phyloP scores from a whole-genome alignment of 208 protist species.

The Trypanosoma caninum region DNA sequence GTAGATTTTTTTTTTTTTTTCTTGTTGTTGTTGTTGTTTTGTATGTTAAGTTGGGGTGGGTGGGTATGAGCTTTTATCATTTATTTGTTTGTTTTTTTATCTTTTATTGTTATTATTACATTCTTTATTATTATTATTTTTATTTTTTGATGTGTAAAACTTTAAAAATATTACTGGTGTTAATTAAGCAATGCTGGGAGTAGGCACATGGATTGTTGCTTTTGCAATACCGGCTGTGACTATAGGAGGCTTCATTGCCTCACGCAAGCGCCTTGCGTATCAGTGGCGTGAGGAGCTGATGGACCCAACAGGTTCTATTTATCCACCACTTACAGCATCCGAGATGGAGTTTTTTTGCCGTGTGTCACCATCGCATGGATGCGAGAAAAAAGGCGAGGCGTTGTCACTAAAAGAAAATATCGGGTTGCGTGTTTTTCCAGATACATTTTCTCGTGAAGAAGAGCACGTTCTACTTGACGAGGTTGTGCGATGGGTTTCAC shows the following conservation, averaged over 20 bases:
- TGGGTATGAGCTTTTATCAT: no score
- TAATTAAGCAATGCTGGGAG: conserved; percentile 52
- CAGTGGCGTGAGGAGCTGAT: conserved; percentile 87
- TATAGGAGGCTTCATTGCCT: conserved; percentile 65
- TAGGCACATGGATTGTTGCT: conserved; percentile 68
- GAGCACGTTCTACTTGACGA: conserved; percentile 58
- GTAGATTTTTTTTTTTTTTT: not conserved
- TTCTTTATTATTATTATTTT: not conserved
- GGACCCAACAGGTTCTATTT: conserved; percentile 50
- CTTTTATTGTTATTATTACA: not conserved
- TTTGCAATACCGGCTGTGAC: conserved; percentile 50
- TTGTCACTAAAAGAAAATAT: conserved; percentile 58
- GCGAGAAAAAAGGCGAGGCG: conserved; percentile 19
- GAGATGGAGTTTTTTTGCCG: conserved; percentile 69
- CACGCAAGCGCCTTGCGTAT: conserved; percentile 76
- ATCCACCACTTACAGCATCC: conserved; percentile 51
- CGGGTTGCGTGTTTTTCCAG: conserved; percentile 39
- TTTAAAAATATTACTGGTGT: not conserved
- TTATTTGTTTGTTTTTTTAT: not conserved
- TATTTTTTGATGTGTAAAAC: not conserved
- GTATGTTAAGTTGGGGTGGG: no score
- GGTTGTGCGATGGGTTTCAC: conserved; percentile 41
- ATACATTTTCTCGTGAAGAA: conserved; percentile 34
- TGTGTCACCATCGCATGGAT: conserved; percentile 30
- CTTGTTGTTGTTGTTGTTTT: not conserved